These are phyloP conservation scores for Hypsizygus ulmarius DNA, from an alignment of 1,284 basidiomycete species.

Conservation along the genomic window DNA sequence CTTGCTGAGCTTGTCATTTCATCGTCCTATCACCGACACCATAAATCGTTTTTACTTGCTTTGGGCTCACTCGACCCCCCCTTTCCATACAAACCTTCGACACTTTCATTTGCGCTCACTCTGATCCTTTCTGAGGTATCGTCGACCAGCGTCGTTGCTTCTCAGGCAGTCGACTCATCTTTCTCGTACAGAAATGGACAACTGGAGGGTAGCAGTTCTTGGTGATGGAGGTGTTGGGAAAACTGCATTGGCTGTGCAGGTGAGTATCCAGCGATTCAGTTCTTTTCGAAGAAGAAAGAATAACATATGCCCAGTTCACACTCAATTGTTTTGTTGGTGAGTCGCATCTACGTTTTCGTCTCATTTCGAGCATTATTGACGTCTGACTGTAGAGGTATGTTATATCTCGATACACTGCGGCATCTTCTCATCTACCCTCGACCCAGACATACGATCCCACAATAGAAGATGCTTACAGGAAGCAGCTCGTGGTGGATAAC, in stretches of 20 bases:
- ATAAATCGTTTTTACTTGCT: constrained; percentile 20
- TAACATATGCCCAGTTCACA: constrained; percentile 63
- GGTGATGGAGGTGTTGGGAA: constrained; percentile 98
- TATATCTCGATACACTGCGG: constrained; percentile 12
- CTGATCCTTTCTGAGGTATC: constrained; percentile 29
- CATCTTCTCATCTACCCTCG: constrained; percentile 11
- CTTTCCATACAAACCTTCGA: constrained; percentile 20
- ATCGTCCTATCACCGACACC: constrained; percentile 23
- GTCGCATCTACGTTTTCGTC: constrained; percentile 26
- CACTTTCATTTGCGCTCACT: constrained; percentile 29
- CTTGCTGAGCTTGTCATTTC: constrained; percentile 21
- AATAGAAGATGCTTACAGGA: constrained; percentile 94
- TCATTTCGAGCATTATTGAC: constrained; percentile 14
- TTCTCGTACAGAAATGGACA: constrained; percentile 63
- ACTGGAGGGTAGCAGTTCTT: constrained; percentile 90
- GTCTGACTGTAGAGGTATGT: constrained; percentile 46
- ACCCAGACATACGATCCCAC: constrained; percentile 83
- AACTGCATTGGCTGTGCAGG: constrained; percentile 94
- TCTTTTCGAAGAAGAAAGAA: constrained; percentile 15
- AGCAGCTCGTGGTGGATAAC: constrained; percentile 89
- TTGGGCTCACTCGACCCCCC: constrained; percentile 17
- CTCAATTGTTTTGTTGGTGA: constrained; percentile 90
- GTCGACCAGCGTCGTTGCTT: constrained; percentile 6
- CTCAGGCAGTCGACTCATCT: constrained; percentile 24
- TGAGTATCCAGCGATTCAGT: constrained; percentile 35